These are phyloP conservation scores for Pyrus bretschneideri DNA, from an alignment of 306 rosid genomes.

Conservation along the genomic window DNA sequence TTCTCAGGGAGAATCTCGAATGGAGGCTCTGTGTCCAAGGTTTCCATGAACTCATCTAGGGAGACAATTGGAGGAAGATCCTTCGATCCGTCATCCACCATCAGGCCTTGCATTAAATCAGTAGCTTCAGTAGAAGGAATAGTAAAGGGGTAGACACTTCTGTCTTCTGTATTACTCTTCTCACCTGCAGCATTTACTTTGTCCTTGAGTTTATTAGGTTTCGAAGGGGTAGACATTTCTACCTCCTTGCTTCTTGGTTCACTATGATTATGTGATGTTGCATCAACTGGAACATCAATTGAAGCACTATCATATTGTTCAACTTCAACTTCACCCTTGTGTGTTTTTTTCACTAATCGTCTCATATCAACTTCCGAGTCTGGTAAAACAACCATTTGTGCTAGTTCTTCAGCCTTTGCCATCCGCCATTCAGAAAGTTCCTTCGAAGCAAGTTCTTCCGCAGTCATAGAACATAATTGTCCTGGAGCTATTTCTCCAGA, in stretches of 20 bases:
- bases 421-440: constrained; percentile 98
- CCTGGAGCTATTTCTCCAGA: constrained; percentile 74
- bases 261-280: constrained; percentile 30
- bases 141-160: constrained; percentile 35
- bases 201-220: constrained; percentile 27
- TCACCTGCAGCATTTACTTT: constrained; percentile 21
- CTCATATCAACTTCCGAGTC: constrained; percentile 79
- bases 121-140: constrained; percentile 56
- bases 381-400: constrained; percentile 89
- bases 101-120: constrained; percentile 74
- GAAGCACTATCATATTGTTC: constrained; percentile 58
- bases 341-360: constrained; percentile 88
- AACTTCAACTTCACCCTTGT: constrained; percentile 97
- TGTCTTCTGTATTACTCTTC: constrained; percentile 32
- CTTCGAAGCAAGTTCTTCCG: constrained; percentile 98
- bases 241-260: constrained; percentile 31
- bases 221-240: constrained; percentile 25
- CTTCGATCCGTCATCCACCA: constrained; percentile 72
- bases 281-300: constrained; percentile 53
- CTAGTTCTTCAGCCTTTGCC: constrained; percentile 99
- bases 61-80: constrained; percentile 87
- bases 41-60: constrained; percentile 92
- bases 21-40: constrained; percentile 74
- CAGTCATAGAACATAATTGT: constrained; percentile 84
- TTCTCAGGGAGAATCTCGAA: constrained; percentile 58